Conservation (phyloP, 2,329 filamentous ascomycete species). For the Byssochlamys sp. region DNA sequence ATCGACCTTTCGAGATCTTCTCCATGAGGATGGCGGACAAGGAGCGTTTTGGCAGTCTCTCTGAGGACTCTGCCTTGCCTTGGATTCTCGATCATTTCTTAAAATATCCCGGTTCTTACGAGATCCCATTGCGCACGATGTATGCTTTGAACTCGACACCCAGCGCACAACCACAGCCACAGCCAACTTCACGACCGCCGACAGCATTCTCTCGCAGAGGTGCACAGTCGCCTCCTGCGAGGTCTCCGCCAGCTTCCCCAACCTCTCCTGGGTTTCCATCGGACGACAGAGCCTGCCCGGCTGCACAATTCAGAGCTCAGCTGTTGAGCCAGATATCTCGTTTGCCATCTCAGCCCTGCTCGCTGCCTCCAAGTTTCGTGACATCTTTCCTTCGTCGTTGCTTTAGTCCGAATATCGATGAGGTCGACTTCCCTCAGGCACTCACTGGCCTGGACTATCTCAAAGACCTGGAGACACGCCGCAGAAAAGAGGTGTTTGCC, state of each 20-base stretch:
- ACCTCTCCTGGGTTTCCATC: slow-evolving; percentile 14
- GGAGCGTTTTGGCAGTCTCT: slow-evolving; percentile 13
- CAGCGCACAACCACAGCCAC: slow-evolving; percentile 26
- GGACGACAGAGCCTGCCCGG: slow-evolving; percentile 21
- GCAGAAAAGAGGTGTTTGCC: slow-evolving; percentile 48
- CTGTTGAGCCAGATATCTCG: slow-evolving; percentile 46
- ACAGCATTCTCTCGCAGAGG: slow-evolving; percentile 27
- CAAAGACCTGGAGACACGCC: slow-evolving; percentile 52
- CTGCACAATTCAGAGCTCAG: slow-evolving; percentile 34
- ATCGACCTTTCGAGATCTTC: background rate
- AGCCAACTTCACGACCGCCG: slow-evolving; percentile 17
- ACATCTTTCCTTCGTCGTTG: slow-evolving; percentile 51
- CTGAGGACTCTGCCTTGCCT: slow-evolving; percentile 35
- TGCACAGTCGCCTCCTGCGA: slow-evolving; percentile 8
- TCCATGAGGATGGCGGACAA: slow-evolving; percentile 9
- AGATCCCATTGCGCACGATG: slow-evolving; percentile 59
- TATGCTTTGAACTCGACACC: slow-evolving; percentile 56
- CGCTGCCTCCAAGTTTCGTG: slow-evolving; percentile 54
- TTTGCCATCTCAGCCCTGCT: slow-evolving; percentile 50
- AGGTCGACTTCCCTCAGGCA: slow-evolving; percentile 57
- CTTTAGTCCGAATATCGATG: slow-evolving; percentile 47
- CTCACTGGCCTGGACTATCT: slow-evolving; percentile 58
- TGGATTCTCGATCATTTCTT: slow-evolving; percentile 53
- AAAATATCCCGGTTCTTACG: slow-evolving; percentile 53
- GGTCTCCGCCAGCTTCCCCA: slow-evolving; percentile 17